phyloP scores from a whole-genome alignment of 306 rosid species.

The Amphicarpaea edgeworthii region DNA sequence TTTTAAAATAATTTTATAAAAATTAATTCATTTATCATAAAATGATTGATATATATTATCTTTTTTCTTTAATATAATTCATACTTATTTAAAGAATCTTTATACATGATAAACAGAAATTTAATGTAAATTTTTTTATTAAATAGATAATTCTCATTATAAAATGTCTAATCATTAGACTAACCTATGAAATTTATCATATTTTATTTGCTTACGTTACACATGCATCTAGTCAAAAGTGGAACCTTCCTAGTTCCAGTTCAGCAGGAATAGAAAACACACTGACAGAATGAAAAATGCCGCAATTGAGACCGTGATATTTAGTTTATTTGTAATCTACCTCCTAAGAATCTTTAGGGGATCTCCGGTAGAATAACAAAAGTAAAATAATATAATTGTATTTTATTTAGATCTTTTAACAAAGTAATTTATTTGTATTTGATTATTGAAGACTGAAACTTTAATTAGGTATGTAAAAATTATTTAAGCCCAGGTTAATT shows the following conservation, averaged over 20 bases:
- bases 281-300: not conserved
- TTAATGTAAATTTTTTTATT: no score
- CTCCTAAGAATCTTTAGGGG: not conserved
- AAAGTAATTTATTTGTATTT: not conserved
- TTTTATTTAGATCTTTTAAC: not conserved
- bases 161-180: no score
- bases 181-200: no score
- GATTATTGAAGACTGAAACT: not conserved
- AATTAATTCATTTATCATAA: no score
- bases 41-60: no score
- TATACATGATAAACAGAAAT: no score
- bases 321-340: not conserved
- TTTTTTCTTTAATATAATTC: no score
- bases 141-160: no score
- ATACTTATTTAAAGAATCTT: no score
- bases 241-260: not conserved
- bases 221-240: slow-evolving; percentile 21
- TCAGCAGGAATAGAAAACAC: not conserved
- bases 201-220: slow-evolving; percentile 14
- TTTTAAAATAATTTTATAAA: no score
- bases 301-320: not conserved
- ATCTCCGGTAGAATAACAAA: not conserved
- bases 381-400: not conserved
- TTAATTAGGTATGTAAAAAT: not conserved
- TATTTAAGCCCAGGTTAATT: no score